Percentiles rank a stretch among this genome's conserved stretches.
phyloP scores from a whole-genome alignment of 208 protist species.

The Leishmania turanica region DNA sequence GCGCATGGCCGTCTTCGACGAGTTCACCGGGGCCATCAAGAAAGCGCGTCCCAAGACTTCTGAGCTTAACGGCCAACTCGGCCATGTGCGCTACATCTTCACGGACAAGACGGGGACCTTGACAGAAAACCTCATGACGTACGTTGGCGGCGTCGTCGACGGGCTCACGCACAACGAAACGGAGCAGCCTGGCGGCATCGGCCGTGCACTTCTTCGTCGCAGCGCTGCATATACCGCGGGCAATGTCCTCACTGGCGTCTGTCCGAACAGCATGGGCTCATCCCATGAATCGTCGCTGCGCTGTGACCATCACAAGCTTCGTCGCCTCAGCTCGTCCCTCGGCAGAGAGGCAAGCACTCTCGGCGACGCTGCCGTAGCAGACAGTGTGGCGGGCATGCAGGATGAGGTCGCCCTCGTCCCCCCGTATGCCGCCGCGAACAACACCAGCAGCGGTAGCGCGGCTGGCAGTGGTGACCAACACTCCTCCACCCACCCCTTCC shows the following conservation, averaged over 20 bases:
- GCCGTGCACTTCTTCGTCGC: conserved; percentile 40
- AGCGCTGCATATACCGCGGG: background rate
- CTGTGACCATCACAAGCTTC: background rate
- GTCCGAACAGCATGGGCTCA: background rate
- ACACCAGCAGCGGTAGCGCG: background rate
- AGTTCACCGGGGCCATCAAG: conserved; percentile 56
- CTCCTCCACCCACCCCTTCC: background rate
- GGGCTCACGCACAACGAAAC: conserved; percentile 52
- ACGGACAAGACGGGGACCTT: conserved; percentile 93
- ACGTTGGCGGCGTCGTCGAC: conserved; percentile 63
- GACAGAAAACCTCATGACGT: conserved; percentile 91
- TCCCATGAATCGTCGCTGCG: background rate
- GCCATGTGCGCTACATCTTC: conserved; percentile 87
- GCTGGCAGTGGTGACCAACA: background rate
- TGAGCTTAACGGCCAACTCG: conserved; percentile 87
- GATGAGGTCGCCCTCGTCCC: background rate
- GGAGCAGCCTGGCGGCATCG: conserved; percentile 66
- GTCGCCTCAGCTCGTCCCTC: background rate
- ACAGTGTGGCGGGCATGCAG: background rate
- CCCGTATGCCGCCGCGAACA: background rate
- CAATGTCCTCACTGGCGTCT: background rate
- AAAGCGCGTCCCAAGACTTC: conserved; percentile 78
- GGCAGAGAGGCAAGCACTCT: background rate
- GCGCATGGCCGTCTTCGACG: conserved; percentile 74
- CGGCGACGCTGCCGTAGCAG: background rate